These are phyloP conservation scores for Cryptococcus jaspeensis DNA, from an alignment of 1,284 basidiomycete species.

Conservation along the genomic window DNA sequence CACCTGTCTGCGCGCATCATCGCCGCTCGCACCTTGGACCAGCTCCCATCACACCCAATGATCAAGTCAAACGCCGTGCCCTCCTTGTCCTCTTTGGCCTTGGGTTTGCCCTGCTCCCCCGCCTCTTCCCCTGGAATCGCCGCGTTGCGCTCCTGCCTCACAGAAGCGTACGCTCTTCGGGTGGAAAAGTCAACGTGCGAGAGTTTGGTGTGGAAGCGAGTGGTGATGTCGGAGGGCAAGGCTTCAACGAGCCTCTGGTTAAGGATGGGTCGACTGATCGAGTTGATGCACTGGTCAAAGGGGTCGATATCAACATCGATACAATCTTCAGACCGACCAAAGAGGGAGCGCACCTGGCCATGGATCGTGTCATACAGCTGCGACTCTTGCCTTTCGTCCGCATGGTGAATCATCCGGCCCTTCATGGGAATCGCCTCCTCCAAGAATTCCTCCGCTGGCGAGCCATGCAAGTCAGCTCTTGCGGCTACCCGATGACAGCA, in stretches of 20 bases:
- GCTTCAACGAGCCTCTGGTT: slow-evolving; percentile 77
- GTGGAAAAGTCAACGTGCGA: slow-evolving; percentile 70
- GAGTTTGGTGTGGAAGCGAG: slow-evolving; percentile 81
- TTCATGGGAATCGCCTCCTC: slow-evolving; percentile 86
- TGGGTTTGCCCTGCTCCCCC: slow-evolving; percentile 9
- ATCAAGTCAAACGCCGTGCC: slow-evolving; percentile 71
- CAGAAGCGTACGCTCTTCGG: slow-evolving; percentile 35
- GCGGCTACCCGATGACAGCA: too few relatives aligned
- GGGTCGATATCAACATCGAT: slow-evolving; percentile 5
- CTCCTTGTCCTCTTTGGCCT: slow-evolving; percentile 45
- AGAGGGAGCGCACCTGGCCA: slow-evolving; percentile 65
- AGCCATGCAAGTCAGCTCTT: background rate
- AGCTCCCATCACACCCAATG: slow-evolving; percentile 84
- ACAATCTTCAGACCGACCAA: slow-evolving; percentile 14
- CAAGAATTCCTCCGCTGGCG: slow-evolving; percentile 66
- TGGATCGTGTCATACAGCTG: slow-evolving; percentile 78
- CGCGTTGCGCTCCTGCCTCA: slow-evolving; percentile 1
- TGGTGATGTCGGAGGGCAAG: slow-evolving; percentile 60
- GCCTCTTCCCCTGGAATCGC: slow-evolving; percentile 33
- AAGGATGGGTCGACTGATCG: slow-evolving; percentile 81
- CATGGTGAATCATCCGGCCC: slow-evolving; percentile 90
- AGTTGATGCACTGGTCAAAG: slow-evolving; percentile 77
- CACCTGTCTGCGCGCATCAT: slow-evolving; percentile 87
- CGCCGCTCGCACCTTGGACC: slow-evolving; percentile 78
- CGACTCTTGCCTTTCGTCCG: slow-evolving; percentile 66